Base-by-base conservation (phyloP, 257 asterid genomes). In the Nicotiana sylvestris region DNA sequence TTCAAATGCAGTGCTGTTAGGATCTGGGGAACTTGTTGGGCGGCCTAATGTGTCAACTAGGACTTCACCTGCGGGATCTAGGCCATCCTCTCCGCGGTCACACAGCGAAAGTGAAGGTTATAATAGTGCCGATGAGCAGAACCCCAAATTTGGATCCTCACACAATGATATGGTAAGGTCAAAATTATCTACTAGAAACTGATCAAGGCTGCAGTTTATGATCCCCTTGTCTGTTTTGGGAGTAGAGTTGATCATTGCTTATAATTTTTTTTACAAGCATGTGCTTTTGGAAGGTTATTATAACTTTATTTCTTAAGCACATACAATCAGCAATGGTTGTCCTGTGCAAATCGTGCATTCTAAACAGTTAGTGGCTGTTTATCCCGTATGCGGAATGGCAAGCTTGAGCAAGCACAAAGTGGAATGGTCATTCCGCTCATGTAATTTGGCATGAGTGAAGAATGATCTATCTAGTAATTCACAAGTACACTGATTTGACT, bases 111-210 rank as follows among this genome's bases (percentile, higher is more conserved):
- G 86, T 88, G 99, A 97, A 90, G 99, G 98, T 77, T 97, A 97
- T 84, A 97, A 97, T 83, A 97, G 99, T 57, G 94, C 97, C 60
- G 99, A 97, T 74, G 99, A 97, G 92, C 99, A 95, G 82, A 87
- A 85, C 35, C 86, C 95, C 16, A 83, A 89, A 92, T 90, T 85
- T 87, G 86, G 91, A 83, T 90, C 95, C 85, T 86, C 97, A 69
- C 92, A 89, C 86, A 94, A 91, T 84, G 97, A 97, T 89, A 90
- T 92, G 64, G 99, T 97, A 88, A 89, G 98, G 93, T 80, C 79
- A 77, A 51, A 76, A 29, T 51, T 51, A 29, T 76, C 64, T 76
- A 16, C 29, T 51, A 27, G 64, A 76, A 27, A 29, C 25, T 76
- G 27, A 76, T 76, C 62, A 76, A 51, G 16, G 9, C 43, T 76